phyloP scores from a whole-genome alignment of 805 yeast genomes.

The Jamesozyma hellenica region DNA sequence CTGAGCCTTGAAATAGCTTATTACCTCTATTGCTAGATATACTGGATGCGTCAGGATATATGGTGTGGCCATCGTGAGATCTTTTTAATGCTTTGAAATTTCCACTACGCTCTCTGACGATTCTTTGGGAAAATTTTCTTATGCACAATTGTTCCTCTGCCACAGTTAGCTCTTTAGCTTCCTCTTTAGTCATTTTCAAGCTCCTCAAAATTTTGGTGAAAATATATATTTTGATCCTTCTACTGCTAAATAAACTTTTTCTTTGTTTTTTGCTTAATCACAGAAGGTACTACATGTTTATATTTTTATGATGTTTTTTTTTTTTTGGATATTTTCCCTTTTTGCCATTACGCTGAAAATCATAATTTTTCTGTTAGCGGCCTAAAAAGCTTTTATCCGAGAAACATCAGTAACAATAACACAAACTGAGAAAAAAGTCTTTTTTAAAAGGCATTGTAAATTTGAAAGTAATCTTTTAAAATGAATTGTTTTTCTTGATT shows the following conservation, averaged over 20 bases:
- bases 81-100: slow-evolving; percentile 26
- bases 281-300: too few species aligned
- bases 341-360: not conserved
- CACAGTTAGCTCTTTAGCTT: not conserved
- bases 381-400: not conserved
- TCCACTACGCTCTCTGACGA: slow-evolving; percentile 26
- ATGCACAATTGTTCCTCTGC: slow-evolving; percentile 12
- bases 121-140: slow-evolving; percentile 19
- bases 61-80: slow-evolving; percentile 17
- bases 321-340: not conserved
- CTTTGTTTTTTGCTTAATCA: too few species aligned
- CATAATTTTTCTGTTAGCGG: not conserved
- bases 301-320: too few species aligned
- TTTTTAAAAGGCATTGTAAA: too few species aligned
- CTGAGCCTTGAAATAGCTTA: slow-evolving; percentile 43
- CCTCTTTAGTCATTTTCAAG: slow-evolving; percentile 1
- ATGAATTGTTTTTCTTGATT: too few species aligned
- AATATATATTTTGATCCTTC: too few species aligned
- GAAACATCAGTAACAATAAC: too few species aligned
- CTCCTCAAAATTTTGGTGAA: too few species aligned
- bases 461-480: too few species aligned
- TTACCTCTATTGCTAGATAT: slow-evolving; percentile 46
- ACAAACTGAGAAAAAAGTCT: too few species aligned
- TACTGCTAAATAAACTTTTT: too few species aligned
- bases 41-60: slow-evolving; percentile 25